These are phyloP conservation scores for Ramalina peruviana DNA, from an alignment of 495 filamentous ascomycete species.

Conservation along the genomic window DNA sequence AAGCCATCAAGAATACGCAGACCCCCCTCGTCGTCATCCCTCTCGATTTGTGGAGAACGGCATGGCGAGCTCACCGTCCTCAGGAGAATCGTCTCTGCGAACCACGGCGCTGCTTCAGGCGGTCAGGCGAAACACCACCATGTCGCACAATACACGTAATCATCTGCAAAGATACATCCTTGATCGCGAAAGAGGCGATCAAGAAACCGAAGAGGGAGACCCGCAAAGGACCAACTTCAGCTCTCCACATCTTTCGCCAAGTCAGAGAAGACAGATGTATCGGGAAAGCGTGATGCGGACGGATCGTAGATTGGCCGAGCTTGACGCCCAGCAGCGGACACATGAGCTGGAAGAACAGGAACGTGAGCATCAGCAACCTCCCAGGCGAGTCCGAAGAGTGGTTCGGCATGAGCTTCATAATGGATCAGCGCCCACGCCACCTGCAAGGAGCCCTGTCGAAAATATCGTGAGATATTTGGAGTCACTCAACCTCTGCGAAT, in stretches of 20 bases:
- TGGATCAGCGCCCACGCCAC: slow-evolving; percentile 17
- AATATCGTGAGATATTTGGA: slow-evolving; percentile 53
- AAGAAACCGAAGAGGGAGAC: slow-evolving; percentile 13
- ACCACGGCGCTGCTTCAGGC: slow-evolving; percentile 37
- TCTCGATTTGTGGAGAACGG: slow-evolving; percentile 7
- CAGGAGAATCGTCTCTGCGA: slow-evolving; percentile 14
- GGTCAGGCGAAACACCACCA: slow-evolving; percentile 32
- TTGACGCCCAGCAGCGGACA: slow-evolving; percentile 6
- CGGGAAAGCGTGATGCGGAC: slow-evolving; percentile 7
- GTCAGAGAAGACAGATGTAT: slow-evolving; percentile 11
- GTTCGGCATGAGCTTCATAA: neutral
- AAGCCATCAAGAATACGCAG: slow-evolving; percentile 2
- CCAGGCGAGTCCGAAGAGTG: neutral
- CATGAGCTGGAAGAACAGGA: slow-evolving; percentile 10
- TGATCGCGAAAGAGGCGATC: slow-evolving; percentile 27
- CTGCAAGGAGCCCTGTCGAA: slow-evolving; percentile 32
- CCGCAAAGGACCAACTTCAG: neutral
- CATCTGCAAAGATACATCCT: slow-evolving; percentile 30
- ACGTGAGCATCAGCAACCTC: slow-evolving; percentile 6
- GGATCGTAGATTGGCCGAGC: slow-evolving; percentile 7
- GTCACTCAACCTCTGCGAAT: slow-evolving; percentile 39
- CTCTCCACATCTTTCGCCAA: slow-evolving; percentile 5
- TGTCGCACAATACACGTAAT: slow-evolving; percentile 27
- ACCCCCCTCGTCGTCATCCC: neutral
- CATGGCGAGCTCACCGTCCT: neutral